Conservation (phyloP, 1,284 basidiomycete species). For the Pseudozyma hubeiensis region DNA sequence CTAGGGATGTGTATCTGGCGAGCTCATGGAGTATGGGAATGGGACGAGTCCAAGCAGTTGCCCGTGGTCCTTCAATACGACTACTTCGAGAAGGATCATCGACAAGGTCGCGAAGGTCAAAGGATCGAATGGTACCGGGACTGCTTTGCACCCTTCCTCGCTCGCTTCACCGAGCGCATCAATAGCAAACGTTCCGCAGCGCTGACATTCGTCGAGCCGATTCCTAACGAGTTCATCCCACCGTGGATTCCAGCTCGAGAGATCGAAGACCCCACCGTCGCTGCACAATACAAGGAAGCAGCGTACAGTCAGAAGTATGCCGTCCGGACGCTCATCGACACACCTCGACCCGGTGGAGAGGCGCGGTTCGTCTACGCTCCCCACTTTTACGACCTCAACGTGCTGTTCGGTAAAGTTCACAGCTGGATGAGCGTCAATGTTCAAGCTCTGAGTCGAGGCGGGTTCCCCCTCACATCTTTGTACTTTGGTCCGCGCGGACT, state of each 20-base stretch:
- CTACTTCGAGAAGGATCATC: slow-evolving; percentile 78
- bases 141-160: slow-evolving; percentile 63
- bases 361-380: slow-evolving; percentile 57
- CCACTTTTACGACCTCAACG: slow-evolving; percentile 68
- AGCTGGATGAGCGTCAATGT: slow-evolving; percentile 64
- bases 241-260: slow-evolving; percentile 50
- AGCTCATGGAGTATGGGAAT: slow-evolving; percentile 92
- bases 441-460: slow-evolving; percentile 62
- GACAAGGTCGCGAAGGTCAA: slow-evolving; percentile 42
- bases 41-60: slow-evolving; percentile 78
- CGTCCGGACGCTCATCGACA: slow-evolving; percentile 40
- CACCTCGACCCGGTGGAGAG: slow-evolving; percentile 45
- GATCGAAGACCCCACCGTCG: slow-evolving; percentile 18
- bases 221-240: slow-evolving; percentile 67
- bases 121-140: slow-evolving; percentile 66
- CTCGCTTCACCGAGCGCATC: slow-evolving; percentile 45
- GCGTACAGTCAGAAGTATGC: slow-evolving; percentile 48
- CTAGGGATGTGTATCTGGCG: slow-evolving; percentile 80
- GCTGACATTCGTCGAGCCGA: slow-evolving; percentile 61
- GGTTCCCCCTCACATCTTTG: slow-evolving; percentile 57
- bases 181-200: slow-evolving; percentile 1
- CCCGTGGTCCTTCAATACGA: slow-evolving; percentile 84
- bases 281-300: slow-evolving; percentile 22
- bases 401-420: slow-evolving; percentile 63
- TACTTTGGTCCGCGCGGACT: slow-evolving; percentile 61